A percentile compares a stretch with the other conserved stretches of the same genome.
These are phyloP conservation scores for Calocera cornea DNA, from an alignment of 768 basidiomycete genomes.

Conservation along the genomic window DNA sequence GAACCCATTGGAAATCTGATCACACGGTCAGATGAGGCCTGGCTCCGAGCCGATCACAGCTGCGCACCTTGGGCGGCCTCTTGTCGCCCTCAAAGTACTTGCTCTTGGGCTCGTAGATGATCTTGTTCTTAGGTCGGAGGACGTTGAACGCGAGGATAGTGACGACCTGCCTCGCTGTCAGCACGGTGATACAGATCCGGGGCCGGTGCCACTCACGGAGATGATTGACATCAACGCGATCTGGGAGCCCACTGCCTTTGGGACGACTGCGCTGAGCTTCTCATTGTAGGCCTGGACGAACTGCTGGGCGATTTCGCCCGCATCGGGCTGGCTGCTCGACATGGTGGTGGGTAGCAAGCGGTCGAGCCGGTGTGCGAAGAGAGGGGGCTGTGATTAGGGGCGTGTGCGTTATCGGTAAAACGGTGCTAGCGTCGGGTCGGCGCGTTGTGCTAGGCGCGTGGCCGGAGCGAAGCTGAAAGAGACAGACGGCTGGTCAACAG, in stretches of 20 bases:
- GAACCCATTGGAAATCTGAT: conserved; percentile 61
- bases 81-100: conserved; percentile 76
- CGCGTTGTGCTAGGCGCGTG: neutral
- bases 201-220: conserved; percentile 16
- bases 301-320: neutral
- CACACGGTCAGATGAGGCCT: conserved; percentile 28
- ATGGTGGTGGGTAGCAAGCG: neutral
- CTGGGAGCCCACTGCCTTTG: conserved; percentile 27
- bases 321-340: neutral
- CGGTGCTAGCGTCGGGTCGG: neutral
- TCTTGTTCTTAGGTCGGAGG: conserved; percentile 83
- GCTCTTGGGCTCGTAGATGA: conserved; percentile 83
- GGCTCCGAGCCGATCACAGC: conserved; percentile 13
- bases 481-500: conserved; percentile 3
- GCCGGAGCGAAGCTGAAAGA: neutral
- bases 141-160: conserved; percentile 50
- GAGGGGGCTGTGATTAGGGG: neutral
- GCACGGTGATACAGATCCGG: neutral
- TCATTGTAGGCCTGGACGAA: conserved; percentile 20
- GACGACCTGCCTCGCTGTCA: conserved; percentile 17
- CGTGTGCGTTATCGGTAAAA: neutral
- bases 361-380: neutral
- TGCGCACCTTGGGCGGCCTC: conserved; percentile 35
- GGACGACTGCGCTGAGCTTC: conserved; percentile 21
- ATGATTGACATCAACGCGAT: conserved; percentile 25